Percentiles rank a stretch among this genome's conserved stretches.
Conservation (phyloP, 805 yeast species). For the Nakazawaea holstii region DNA sequence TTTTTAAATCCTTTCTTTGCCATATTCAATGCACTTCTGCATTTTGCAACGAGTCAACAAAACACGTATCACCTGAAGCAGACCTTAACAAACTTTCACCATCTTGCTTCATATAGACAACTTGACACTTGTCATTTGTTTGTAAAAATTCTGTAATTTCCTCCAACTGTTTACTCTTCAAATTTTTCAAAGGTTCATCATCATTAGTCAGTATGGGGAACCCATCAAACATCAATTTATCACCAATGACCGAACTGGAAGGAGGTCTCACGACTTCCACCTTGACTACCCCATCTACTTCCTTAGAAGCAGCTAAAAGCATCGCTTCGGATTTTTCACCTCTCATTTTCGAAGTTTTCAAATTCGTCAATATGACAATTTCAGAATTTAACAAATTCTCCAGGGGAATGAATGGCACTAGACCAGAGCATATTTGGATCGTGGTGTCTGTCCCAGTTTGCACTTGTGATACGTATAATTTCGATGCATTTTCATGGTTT, state of each 20-base stretch:
- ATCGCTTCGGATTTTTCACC: conserved; percentile 61
- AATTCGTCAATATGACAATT: conserved; percentile 51
- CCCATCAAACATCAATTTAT: conserved; percentile 30
- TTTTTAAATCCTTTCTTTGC: background rate
- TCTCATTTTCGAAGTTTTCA: conserved; percentile 59
- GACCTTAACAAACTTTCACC: conserved; percentile 8
- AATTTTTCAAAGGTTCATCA: conserved; percentile 13
- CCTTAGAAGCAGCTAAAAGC: conserved; percentile 50
- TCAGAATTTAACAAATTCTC: conserved; percentile 31
- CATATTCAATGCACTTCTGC: conserved; percentile 2
- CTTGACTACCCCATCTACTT: conserved; percentile 12
- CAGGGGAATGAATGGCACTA: conserved; percentile 38
- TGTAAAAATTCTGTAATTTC: conserved; percentile 24
- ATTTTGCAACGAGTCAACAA: conserved; percentile 13
- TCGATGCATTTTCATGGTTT: conserved; percentile 53
- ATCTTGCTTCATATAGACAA: conserved; percentile 21
- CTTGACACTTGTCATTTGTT: conserved; percentile 27
- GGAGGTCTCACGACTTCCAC: conserved; percentile 50
- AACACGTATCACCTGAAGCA: conserved; percentile 11
- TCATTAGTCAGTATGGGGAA: too few relatives aligned
- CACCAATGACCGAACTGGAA: conserved; percentile 29
- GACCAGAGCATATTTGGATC: conserved; percentile 53
- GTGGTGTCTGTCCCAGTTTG: conserved; percentile 10
- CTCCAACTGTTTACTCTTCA: conserved; percentile 31
- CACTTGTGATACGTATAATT: conserved; percentile 51